Base-by-base conservation (phyloP, 805 yeast species). In the Saturnispora bothae region DNA sequence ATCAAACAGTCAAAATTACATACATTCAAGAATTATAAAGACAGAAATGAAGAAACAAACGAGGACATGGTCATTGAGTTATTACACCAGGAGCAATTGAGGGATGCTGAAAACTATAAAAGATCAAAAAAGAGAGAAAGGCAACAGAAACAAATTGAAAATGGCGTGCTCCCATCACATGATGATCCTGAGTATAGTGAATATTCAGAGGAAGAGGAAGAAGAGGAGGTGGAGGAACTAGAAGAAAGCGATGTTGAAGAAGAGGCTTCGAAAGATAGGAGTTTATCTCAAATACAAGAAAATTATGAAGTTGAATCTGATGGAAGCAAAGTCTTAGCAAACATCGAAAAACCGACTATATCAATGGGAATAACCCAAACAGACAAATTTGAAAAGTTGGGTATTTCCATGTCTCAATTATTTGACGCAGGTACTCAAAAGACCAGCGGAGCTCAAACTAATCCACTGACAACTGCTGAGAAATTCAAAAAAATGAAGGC, bases 131-230 rank as follows among this genome's bases (percentile, higher is more conserved):
- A 34, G 42, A 47, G 35, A 29, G 41, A 33, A 28, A 36, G 29
- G 39, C 34, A 47, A 16, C 45, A 34, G 31, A 39, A 41, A 33
- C 19, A 41, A 33, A 31, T 52, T 7, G 15, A 45, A 25, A 39
- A 40, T 2, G 48, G 47, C 3, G 36, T 46, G 16, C 27, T 34
- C n/a, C 43, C 43, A 28, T 31, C 43, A 5, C 44, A 40, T 22
- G 52, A 51, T 9, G 51, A 54, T 33, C 59, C 52, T 12, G 59
- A 57, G 21, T 55, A 47, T n/a, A 52, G 52, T 38, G 59, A 54
- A 29, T 45, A 43, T 17, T 49, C 51, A 18, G 57, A 49, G 19
- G 60, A 50, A 43, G 15, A 50, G 36, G 2, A 56, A 8, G 54
- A 45, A 3, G 49, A 44, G 4, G 54, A 48, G 10, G 54, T 47